Base-by-base conservation (phyloP, 306 rosid genomes). In the Amphicarpaea edgeworthii region DNA sequence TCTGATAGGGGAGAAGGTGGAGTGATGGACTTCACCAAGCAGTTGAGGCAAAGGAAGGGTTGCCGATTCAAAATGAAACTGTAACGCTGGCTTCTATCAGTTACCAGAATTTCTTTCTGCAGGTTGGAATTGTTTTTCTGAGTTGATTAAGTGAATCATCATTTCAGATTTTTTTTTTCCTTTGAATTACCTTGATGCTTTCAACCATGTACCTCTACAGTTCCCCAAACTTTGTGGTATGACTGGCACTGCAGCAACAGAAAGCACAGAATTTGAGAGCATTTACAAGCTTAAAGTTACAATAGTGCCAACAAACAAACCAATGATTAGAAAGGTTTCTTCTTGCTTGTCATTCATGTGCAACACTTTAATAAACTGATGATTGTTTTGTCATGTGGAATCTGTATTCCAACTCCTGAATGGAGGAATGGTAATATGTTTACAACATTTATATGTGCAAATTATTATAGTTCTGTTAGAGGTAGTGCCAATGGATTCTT, bases 21-120 rank as follows among this genome's bases (percentile, higher is more conserved):
- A 95, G 98, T 85, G 98, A 95, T 69, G 97, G 98, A 77, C 97
- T 95, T 83, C 98, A 92, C 87, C 98, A 95, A 86, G 98, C 98
- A 46, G 97, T 95, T 68, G 98, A 95, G 90, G 98, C 98, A 72
- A 95, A 95, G 87, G 98, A 95, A 90, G 90, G 92, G 79, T 64
- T 95, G 62, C 97, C 98, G 21, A 89, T 92, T 78, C 98, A 95
- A 85, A 95, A 90, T 82, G 98, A 95, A 90, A 95, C 97, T 50
- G 90, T 95, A 68, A 92, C 98, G 9, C 79, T 95, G 88, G 97
- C 98, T 76, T 95, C 98, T 67, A 95, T 95, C 83, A 90, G 98
- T 79, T 95, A 95, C 83, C 98, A 95, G 81, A 95, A 95, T 83
- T 95, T 95, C 86, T 95, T 95, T 87, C 97, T 95, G 75, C 98